Percentiles rank a stretch among this genome's conserved stretches.
Evolutionary conservation across 1,284 basidiomycete genomes (phyloP).

Genomic region (Phellinidium pouzarii): DNA sequence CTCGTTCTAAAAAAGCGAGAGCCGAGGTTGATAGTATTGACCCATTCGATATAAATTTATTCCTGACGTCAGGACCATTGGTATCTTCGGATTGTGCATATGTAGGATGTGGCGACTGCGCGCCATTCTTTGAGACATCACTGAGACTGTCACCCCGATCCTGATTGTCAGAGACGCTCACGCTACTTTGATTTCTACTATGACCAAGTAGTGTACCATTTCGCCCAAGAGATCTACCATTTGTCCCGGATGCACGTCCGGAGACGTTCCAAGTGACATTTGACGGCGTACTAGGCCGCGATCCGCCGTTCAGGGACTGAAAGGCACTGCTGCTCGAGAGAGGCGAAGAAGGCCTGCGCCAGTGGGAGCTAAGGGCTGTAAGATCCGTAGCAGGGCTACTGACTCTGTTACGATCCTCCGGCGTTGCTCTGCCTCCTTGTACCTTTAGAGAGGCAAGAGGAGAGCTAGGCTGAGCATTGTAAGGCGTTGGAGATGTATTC

Average conservation of each 20-base stretch:
- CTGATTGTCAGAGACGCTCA: conserved; percentile 23
- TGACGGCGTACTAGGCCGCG: conserved; percentile 66
- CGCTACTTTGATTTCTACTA: conserved; percentile 48
- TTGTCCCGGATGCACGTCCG: conserved; percentile 8
- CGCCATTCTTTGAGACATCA: background rate
- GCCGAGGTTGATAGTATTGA: conserved; percentile 14
- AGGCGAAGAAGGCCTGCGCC: conserved; percentile 62
- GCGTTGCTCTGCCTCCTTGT: conserved; percentile 2
- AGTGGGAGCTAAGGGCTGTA: conserved; percentile 43
- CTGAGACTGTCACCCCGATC: background rate
- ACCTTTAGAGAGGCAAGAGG: conserved; percentile 30
- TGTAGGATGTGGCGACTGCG: conserved; percentile 3
- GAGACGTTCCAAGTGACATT: conserved; percentile 52
- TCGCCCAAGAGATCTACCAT: conserved; percentile 22
- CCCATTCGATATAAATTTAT: conserved; percentile 33
- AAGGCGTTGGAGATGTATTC: conserved; percentile 37
- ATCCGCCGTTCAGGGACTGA: conserved; percentile 52
- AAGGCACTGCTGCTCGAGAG: conserved; percentile 46
- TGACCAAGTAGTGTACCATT: conserved; percentile 37
- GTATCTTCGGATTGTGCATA: conserved; percentile 31
- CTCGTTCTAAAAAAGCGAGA: conserved; percentile 14
- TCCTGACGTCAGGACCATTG: conserved; percentile 46
- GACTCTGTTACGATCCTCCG: conserved; percentile 14
- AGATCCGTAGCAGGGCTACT: conserved; percentile 33
- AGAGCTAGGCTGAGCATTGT: conserved; percentile 38